A percentile compares a stretch with the other conserved stretches of the same genome.
These are phyloP conservation scores for Juglanconis oblonga DNA, from an alignment of 2,329 filamentous ascomycete genomes.

Conservation along the genomic window DNA sequence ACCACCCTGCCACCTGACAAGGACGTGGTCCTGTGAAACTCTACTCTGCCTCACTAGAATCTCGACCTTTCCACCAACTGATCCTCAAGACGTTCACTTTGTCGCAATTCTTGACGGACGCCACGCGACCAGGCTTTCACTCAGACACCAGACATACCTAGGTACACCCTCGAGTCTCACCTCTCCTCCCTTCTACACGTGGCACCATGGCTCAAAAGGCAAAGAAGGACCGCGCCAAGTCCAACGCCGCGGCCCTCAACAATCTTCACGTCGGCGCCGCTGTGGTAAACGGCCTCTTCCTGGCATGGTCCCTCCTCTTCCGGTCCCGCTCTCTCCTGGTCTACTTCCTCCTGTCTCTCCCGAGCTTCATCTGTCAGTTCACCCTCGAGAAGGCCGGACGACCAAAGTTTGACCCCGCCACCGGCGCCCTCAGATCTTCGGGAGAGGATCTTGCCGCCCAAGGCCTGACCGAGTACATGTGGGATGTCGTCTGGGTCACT, in stretches of 20 bases:
- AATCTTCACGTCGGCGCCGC: conserved; percentile 78
- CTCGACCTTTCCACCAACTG: too few species aligned
- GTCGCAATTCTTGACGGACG: too few species aligned
- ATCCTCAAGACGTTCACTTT: too few species aligned
- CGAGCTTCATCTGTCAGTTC: conserved; percentile 76
- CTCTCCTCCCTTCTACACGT: not conserved
- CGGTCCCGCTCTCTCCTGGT: conserved; percentile 61
- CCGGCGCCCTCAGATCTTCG: conserved; percentile 65
- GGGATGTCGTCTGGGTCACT: conserved; percentile 93
- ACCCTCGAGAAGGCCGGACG: conserved; percentile 82
- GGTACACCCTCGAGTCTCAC: not conserved
- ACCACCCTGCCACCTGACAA: too few species aligned
- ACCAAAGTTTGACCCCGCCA: conserved; percentile 65
- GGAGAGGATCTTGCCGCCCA: conserved; percentile 86
- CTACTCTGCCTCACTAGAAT: too few species aligned
- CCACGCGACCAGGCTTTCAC: not conserved
- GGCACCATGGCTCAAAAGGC: conserved; percentile 58
- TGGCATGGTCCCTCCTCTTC: conserved; percentile 68
- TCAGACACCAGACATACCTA: not conserved
- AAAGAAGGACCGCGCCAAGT: conserved; percentile 67
- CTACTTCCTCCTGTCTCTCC: conserved; percentile 71
- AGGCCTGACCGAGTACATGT: conserved; percentile 96
- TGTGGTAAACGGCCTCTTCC: conserved; percentile 69
- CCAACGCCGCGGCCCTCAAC: conserved; percentile 74
- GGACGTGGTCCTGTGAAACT: too few species aligned